Evolutionary conservation across 2,329 filamentous ascomycete genomes (phyloP), one percentile per base, ranked within the genome.

Genomic region (Tolypocladium amazonense): DNA sequence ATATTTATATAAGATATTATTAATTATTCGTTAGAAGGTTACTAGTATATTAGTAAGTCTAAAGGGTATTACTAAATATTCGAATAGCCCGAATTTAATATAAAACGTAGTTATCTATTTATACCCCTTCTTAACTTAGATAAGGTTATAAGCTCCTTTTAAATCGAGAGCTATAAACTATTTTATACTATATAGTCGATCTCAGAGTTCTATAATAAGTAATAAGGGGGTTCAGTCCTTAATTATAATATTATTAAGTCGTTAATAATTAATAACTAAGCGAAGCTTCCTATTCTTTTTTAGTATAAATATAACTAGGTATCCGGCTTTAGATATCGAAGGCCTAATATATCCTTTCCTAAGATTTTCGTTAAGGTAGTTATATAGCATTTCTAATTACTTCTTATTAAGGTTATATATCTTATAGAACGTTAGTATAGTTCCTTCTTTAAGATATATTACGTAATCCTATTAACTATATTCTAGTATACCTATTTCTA

Each of bases 81-180:
- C 58, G 60, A 64, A 76, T 5, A 65, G 60, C 41, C 69, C 64
- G 61, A 69, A 75, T 33, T 65, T 53, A 0, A 66, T 75, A 23
- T 59, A 30, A 59, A 76, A 76, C 0, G 67, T 67, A 23, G 63
- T 75, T 60, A 70, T 73, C 65, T 62, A 73, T 61, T 74, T 63
- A 45, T 76, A 58, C 7, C 67, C 66, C 63, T 66, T 25, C 5
- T 45, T 45, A 11, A 45, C 25, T 5, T 25, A 4, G 4, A 45
- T 45, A 25, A 45, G 9, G 14, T 45, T 45, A 45, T 45, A 45
- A 12, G 23, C 43, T 45, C 43, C 43, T 25, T 45, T 45, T 3
- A 45, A 9, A 11, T 45, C n/a, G 8, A 45, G 23, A 9, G 43
- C 11, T 25, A 25, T 45, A 25, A 45, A 63, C 4, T 56, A 60